Evolutionary conservation across 306 rosid species (phyloP).

Genomic region (Castanea crenata): DNA sequence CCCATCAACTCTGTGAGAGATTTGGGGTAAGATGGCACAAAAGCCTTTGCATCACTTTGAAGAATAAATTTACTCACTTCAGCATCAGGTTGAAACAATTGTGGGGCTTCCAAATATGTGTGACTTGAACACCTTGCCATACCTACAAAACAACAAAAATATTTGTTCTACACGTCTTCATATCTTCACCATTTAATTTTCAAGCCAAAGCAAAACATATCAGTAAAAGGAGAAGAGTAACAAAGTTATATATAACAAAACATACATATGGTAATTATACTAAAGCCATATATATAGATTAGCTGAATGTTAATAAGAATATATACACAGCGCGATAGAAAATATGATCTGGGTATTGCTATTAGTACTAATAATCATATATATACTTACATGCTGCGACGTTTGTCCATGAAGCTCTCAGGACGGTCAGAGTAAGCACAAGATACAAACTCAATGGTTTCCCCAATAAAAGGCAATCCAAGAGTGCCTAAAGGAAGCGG

Average conservation of each 20-base stretch:
- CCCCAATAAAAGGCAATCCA: constrained; percentile 90
- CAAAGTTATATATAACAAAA: not conserved
- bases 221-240: too few relatives aligned
- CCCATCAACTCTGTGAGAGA: constrained; percentile 90
- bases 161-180: not conserved
- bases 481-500: constrained; percentile 81
- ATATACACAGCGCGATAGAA: constrained; percentile 1
- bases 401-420: constrained; percentile 78
- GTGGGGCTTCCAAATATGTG: constrained; percentile 95
- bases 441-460: constrained; percentile 77
- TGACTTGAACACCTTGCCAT: constrained; percentile 94
- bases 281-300: not conserved
- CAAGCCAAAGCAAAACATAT: not conserved
- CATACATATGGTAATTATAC: not conserved
- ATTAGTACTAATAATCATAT: not conserved
- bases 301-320: not conserved
- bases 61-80: constrained; percentile 80
- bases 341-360: not conserved
- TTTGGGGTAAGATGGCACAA: constrained; percentile 90
- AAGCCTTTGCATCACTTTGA: constrained; percentile 88
- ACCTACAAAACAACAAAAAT: constrained; percentile 39
- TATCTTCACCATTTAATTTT: not conserved
- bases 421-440: constrained; percentile 92
- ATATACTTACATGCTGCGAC: constrained; percentile 56
- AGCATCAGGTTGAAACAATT: constrained; percentile 86